These are phyloP conservation scores for Sarocladiaceae sp. DNA, from an alignment of 2,329 filamentous ascomycete genomes.

Conservation along the genomic window DNA sequence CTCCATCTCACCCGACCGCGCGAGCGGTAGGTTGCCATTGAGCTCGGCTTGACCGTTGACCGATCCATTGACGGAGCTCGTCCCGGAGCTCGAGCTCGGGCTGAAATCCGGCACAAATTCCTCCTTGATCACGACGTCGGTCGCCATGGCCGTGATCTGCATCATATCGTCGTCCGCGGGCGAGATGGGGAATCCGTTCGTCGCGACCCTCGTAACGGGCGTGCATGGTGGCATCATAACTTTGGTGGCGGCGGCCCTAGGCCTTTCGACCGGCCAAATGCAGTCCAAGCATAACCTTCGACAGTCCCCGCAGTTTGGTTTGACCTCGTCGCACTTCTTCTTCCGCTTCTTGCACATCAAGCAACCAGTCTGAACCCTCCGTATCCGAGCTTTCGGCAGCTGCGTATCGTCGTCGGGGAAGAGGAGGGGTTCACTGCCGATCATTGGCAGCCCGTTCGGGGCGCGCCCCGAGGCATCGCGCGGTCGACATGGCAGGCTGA, in stretches of 20 bases:
- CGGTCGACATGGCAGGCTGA: constrained; percentile 27
- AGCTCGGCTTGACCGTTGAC: neutral
- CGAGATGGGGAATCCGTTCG: neutral
- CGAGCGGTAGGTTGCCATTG: neutral
- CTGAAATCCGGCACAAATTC: constrained; percentile 17
- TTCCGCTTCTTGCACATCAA: constrained; percentile 40
- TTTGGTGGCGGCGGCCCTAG: neutral
- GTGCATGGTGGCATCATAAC: neutral
- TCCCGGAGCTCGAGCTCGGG: constrained; percentile 16
- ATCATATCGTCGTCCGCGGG: neutral
- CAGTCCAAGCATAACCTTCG: constrained; percentile 29
- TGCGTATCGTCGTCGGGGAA: constrained; percentile 14
- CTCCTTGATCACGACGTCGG: constrained; percentile 8
- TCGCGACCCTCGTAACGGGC: no score
- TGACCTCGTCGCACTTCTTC: constrained; percentile 44
- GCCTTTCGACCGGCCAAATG: constrained; percentile 19
- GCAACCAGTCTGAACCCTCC: constrained; percentile 34
- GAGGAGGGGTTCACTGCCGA: no score
- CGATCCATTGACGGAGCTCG: constrained; percentile 12
- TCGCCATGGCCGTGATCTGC: neutral
- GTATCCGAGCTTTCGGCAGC: constrained; percentile 27
- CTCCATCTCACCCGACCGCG: neutral
- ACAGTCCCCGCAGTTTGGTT: constrained; percentile 36
- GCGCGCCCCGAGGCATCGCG: constrained; percentile 16
- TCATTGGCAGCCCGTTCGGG: neutral